A percentile compares a stretch with the other conserved stretches of the same genome.
phyloP scores from a whole-genome alignment of 768 basidiomycete species.

The Russula griseocarnosa region DNA sequence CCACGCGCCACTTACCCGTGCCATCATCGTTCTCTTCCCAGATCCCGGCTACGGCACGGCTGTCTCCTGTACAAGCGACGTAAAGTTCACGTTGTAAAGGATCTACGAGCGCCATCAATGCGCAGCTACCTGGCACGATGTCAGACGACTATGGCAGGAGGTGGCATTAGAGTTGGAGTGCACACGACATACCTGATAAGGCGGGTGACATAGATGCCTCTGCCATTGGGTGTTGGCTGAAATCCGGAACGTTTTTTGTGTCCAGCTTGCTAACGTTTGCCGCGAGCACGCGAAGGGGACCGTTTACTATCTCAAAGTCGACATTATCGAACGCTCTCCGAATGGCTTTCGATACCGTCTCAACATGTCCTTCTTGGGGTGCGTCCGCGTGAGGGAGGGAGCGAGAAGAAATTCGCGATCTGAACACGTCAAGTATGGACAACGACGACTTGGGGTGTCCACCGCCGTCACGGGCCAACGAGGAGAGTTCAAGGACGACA shows the following conservation, averaged over 20 bases:
- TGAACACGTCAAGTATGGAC: conserved; percentile 38
- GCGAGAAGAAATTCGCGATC: conserved; percentile 36
- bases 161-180: not conserved
- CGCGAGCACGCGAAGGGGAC: conserved; percentile 70
- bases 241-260: conserved; percentile 54
- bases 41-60: conserved; percentile 91
- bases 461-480: conserved; percentile 43
- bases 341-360: conserved; percentile 60
- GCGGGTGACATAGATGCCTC: conserved; percentile 76
- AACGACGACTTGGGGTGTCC: conserved; percentile 28
- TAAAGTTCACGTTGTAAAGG: conserved; percentile 78
- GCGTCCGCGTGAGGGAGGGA: conserved; percentile 30
- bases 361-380: conserved; percentile 46
- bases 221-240: conserved; percentile 67
- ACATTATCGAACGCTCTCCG: conserved; percentile 73
- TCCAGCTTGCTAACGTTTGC: conserved; percentile 50
- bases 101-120: conserved; percentile 84
- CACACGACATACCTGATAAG: conserved; percentile 55
- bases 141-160: conserved; percentile 14
- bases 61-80: conserved; percentile 89
- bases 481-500: conserved; percentile 69
- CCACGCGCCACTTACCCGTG: conserved; percentile 79
- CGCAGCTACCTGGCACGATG: conserved; percentile 69
- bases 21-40: conserved; percentile 69
- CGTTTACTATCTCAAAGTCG: conserved; percentile 79